Percentiles rank a stretch among this genome's conserved stretches.
Evolutionary conservation across 495 filamentous ascomycete species (phyloP).

Genomic region (Penicillium dipodomyicola): DNA sequence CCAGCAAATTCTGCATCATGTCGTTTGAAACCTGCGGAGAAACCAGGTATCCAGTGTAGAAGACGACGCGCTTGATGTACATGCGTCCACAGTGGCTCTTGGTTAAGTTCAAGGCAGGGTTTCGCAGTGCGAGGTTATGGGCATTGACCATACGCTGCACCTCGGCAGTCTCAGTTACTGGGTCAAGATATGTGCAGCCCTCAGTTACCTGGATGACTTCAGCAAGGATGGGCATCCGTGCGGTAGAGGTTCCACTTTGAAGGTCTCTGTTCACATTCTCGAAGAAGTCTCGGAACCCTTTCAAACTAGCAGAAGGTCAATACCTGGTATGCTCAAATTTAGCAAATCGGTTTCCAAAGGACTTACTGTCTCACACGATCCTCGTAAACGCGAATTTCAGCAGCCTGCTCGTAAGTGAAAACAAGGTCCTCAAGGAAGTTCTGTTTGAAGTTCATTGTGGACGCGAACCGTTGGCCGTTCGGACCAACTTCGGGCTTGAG

Average conservation of each 20-base stretch:
- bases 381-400: constrained; percentile 75
- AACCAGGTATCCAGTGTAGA: constrained; percentile 94
- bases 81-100: constrained; percentile 45
- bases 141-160: constrained; percentile 85
- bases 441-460: constrained; percentile 87
- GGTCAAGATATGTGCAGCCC: constrained; percentile 70
- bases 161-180: constrained; percentile 76
- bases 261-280: constrained; percentile 62
- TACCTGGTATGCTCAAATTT: constrained; percentile 3
- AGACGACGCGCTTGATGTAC: constrained; percentile 78
- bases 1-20: constrained; percentile 63
- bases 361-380: constrained; percentile 64
- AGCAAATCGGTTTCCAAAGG: not conserved
- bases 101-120: constrained; percentile 30
- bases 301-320: constrained; percentile 50
- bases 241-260: constrained; percentile 29
- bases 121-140: constrained; percentile 64
- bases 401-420: constrained; percentile 76
- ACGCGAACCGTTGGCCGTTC: constrained; percentile 66
- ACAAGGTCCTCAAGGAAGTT: constrained; percentile 73
- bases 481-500: constrained; percentile 85
- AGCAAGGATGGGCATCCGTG: constrained; percentile 60
- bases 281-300: constrained; percentile 80
- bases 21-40: constrained; percentile 62
- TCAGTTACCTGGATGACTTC: constrained; percentile 91